Conservation (phyloP, 768 basidiomycete species). For the Leucosporidium scottii region DNA sequence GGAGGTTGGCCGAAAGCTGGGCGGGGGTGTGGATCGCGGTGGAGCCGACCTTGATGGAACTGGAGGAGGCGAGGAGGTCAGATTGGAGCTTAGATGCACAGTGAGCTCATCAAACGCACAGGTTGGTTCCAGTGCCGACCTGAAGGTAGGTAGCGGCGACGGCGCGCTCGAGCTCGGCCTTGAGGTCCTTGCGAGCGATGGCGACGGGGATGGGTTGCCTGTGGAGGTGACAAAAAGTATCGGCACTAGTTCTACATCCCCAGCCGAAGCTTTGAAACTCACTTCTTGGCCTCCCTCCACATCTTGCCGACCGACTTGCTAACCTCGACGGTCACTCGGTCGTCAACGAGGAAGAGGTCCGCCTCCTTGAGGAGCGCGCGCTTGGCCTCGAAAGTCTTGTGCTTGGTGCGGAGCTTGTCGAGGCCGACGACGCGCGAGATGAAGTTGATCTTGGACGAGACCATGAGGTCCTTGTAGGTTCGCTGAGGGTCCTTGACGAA, state of each 20-base stretch:
- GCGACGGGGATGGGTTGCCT: slow-evolving; percentile 96
- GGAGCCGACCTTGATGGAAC: slow-evolving; percentile 75
- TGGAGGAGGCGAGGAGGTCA: slow-evolving; percentile 39
- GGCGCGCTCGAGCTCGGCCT: slow-evolving; percentile 83
- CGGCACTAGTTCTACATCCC: not conserved
- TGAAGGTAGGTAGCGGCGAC: slow-evolving; percentile 93
- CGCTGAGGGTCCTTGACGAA: slow-evolving; percentile 94
- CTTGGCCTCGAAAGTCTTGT: slow-evolving; percentile 50
- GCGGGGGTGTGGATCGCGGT: slow-evolving; percentile 59
- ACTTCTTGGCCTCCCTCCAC: slow-evolving; percentile 97
- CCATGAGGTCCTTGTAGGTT: slow-evolving; percentile 89
- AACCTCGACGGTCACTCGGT: slow-evolving; percentile 75
- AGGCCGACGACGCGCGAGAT: slow-evolving; percentile 86
- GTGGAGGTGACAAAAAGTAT: slow-evolving; percentile 12
- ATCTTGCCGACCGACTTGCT: slow-evolving; percentile 79
- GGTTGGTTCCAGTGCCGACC: slow-evolving; percentile 86
- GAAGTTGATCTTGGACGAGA: slow-evolving; percentile 70
- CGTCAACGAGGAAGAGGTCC: slow-evolving; percentile 87
- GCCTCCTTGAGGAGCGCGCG: slow-evolving; percentile 78
- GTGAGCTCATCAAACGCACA: slow-evolving; percentile 51
- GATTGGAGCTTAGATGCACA: slow-evolving; percentile 3
- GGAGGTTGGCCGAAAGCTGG: slow-evolving; percentile 71
- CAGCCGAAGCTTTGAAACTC: slow-evolving; percentile 38
- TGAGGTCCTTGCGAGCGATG: slow-evolving; percentile 78
- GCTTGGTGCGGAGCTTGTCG: slow-evolving; percentile 62